Base-by-base conservation (phyloP, 352 stramenopile genomes). In the Globisporangium middletonii region DNA sequence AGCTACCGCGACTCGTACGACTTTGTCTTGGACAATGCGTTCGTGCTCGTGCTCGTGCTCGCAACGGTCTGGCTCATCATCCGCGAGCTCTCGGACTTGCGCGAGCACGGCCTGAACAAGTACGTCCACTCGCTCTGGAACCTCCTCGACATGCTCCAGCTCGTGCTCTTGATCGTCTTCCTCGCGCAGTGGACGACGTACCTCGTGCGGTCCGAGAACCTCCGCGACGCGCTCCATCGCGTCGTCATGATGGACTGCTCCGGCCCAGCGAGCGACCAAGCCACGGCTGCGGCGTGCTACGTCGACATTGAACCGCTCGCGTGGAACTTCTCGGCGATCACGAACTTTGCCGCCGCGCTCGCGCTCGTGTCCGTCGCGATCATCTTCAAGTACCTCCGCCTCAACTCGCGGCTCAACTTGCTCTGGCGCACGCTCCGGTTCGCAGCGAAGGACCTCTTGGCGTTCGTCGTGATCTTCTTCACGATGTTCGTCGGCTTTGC, bases 101-200 rank as follows among this genome's bases (percentile, higher is more conserved):
- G 65, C 38, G 71, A 70, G 55, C 72, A 65, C 37, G 82, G 82
- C 2, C 23, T 87, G 15, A 55, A 56, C 15, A 86, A 81, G 60
- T 92, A 92, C 58, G 42, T 88, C 4, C 68, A 92, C 8, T 89
- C 78, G 49, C 72, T 92, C 11, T 92, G 82, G 82, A 92, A 92
- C 47, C 16, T 89, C 11, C 72, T 92, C 3, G 82, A 92, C 28
- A 74, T 90, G 55, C 45, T 89, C 3, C 82, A 92, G 60, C 69
- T 92, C 28, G 69, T 86, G 30, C 62, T 89, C 44, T 64, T 92
- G 1, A 67, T 89, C 26, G 59, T 81, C 15, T 86, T 90, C 53
- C 63, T 90, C 35, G 69, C 67, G n/a, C 50, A 70, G 2, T 92
- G 82, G 82, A 60, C 77, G 33, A 55, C 66, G 9, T 92, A 85